Evolutionary conservation across 1,284 basidiomycete species (phyloP).

Genomic region (Wallemia hederae): DNA sequence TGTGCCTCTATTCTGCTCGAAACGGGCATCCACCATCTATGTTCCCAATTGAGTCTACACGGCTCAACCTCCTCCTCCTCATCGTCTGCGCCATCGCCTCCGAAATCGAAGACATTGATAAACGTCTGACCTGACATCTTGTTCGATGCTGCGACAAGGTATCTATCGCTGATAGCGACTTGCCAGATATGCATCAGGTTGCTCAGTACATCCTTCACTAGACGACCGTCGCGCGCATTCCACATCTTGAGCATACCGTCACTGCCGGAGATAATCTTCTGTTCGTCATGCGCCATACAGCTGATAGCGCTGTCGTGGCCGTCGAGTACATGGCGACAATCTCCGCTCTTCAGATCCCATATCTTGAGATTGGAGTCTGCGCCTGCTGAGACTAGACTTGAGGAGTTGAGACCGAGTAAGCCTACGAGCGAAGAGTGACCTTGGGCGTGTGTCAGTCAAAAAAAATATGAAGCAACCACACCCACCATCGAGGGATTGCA

Average conservation of each 20-base stretch:
- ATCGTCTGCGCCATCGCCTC: not conserved
- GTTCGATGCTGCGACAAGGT: conserved; percentile 75
- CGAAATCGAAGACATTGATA: not conserved
- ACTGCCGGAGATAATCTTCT: conserved; percentile 71
- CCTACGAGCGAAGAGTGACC: conserved; percentile 13
- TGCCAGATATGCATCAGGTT: conserved; percentile 85
- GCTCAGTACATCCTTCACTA: conserved; percentile 55
- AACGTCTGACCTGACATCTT: conserved; percentile 28
- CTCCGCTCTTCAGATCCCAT: conserved; percentile 62
- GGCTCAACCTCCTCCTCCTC: not conserved
- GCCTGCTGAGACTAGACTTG: conserved; percentile 66
- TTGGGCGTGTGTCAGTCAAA: conserved; percentile 8
- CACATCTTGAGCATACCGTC: conserved; percentile 94
- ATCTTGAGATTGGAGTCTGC: conserved; percentile 74
- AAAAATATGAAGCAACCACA: not conserved
- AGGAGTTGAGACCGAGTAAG: conserved; percentile 29
- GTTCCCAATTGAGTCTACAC: not conserved
- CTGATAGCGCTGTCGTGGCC: conserved; percentile 83
- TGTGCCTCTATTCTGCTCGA: no score
- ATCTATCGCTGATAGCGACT: conserved; percentile 67
- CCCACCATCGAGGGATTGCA: conserved; percentile 29
- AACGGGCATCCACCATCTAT: not conserved
- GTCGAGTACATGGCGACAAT: conserved; percentile 44
- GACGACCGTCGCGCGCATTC: conserved; percentile 57
- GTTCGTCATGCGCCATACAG: conserved; percentile 89